Base-by-base conservation (phyloP, 208 protist genomes). In the Acanthamoeba sp. region DNA sequence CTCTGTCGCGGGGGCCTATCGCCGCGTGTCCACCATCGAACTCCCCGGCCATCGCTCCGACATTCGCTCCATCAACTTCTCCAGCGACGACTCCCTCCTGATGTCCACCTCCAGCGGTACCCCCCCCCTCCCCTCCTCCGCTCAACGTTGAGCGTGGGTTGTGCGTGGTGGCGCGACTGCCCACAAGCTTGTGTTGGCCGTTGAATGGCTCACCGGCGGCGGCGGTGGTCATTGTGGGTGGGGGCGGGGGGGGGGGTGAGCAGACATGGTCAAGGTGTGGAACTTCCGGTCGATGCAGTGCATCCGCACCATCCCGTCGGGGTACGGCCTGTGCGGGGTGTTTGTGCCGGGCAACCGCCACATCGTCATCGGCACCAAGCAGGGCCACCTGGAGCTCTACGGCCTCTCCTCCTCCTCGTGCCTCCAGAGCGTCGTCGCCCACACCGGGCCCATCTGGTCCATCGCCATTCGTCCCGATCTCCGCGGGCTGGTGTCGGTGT, bases 281-380 rank as follows among this genome's bases (percentile, higher is more conserved):
- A 98, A 97, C 89, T 34, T 96, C 18, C 50, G 89, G 29, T 96
- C 96, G 20, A 27, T 85, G 2, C 50, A 62, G 42, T 97, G 95
- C 91, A 94, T 98, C 22, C 64, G 96, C 5, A 95, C 95, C 27
- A 55, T 98, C 16, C 20, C 24, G 24, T 96, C 94, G 4, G 97
- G 97, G 9, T 98, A 98, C 88, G 97, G 88, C 40, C 87, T 98
- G 4, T 97, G 96, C 91, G n/a, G 71, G 29, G 24, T 91, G 12
- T 98, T 98, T 82, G 95, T 97, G 18, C 97, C 97, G 16, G 98
- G 97, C 10, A 96, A 98, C 94, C 59, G 96, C 20, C 96, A 98
- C 84, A 80, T 97, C 9, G 50, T 97, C 1, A 40, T 96, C 36
- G 95, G 95, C 42, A 97, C 96, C 45, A 96, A 96, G 64, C 38